Base-by-base conservation (phyloP, 1,139 yeast genomes). In the Nadsonia starkeyi-henricii region DNA sequence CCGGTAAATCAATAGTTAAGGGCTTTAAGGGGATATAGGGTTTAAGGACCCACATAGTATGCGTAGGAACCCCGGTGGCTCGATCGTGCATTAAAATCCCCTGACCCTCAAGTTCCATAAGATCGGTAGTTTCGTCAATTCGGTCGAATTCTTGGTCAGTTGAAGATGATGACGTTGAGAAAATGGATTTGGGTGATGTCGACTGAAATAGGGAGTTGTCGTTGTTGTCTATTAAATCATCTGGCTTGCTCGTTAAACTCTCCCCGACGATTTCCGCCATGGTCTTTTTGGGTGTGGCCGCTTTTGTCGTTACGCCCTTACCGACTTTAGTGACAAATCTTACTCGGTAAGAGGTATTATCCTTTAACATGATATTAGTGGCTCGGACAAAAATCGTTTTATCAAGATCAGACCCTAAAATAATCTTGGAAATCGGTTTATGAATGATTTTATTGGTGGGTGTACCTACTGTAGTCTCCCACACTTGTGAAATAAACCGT, bases 1-100 rank as follows among this genome's bases (percentile, higher is more conserved):
- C 69, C 0, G 96, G 95, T 30, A 88, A 65, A 46, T 82, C 79
- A 45, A 83, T 68, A 47, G 78, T 78, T 41, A 82, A 66, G 42
- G 79, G 77, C 47, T 68, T 65, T 15, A 80, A 69, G 7, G 82
- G 81, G 12, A 74, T 69, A 62, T 79, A 83, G 1, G 94, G 95
- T 56, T 85, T 81, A 13, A 91, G 71, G 2, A 93, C 80, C 97
- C 98, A 91, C 84, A 91, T 84, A 1, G 96, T 80, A 62, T 88
- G 94, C 0, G 83, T 73, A 0, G 94, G 88, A n/a, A 73, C 63
- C 15, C 71, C 71, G 0, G 79, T 70, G 46, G 69, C 67, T 2
- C 73, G 64, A 57, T 83, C 84, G 55, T 79, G 85, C n/a, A 91
- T 82, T 39, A 91, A 64, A n/a, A 91, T 82, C 5, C 99, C 99